Evolutionary conservation across 208 protist species (phyloP), one percentile per base, ranked within the genome.

Genomic region (Strigomonas culicis): DNA sequence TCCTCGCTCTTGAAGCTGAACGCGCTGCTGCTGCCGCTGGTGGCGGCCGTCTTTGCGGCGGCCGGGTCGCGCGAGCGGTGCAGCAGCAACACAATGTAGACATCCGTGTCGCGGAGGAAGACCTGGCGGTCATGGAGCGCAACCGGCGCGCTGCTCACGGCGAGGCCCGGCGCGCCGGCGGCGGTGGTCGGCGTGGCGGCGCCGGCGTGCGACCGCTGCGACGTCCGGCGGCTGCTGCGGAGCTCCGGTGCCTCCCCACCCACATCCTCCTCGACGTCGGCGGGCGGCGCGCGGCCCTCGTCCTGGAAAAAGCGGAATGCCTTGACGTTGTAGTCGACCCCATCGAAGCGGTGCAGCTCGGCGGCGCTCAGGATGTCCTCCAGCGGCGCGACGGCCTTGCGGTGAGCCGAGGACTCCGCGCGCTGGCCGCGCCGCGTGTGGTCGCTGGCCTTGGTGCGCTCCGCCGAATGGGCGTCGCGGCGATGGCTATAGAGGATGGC

Each of bases 11-110:
- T 51, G 43, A 1, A 44, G 44, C 25, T 11, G 27, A 46, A 72
- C 71, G 13, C 36, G 49, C 22, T 66, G 60, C 36, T 44, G 25
- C 49, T 60, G 52, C 6, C 52, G 52, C 25, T 30, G 49, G 15
- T 22, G 22, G 31, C 22, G 30, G 39, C 13, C 21, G 43, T 28
- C 19, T 61, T 57, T 17, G 25, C 30, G 28, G 55, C 19, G 1
- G 62, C 55, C 17, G 68, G 49, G 10, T 30, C 17, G n/a, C 59
- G 56, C 4, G 31, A 43, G 3, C 83, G 77, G 50, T 93, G 79
- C 22, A 91, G 57, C 36, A 89, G 64, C 8, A 93, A 27, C 34
- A 93, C 60, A 24, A 93, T 13, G 52, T 90, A 90, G 55, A 84
- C 77, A 39, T 77, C 73, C 7, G 68, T 68, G 7, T 77, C 49